Percentiles rank a stretch among this genome's conserved stretches.
Evolutionary conservation across 2,329 filamentous ascomycete genomes (phyloP).

Genomic region (Trichothecium sympodiale): DNA sequence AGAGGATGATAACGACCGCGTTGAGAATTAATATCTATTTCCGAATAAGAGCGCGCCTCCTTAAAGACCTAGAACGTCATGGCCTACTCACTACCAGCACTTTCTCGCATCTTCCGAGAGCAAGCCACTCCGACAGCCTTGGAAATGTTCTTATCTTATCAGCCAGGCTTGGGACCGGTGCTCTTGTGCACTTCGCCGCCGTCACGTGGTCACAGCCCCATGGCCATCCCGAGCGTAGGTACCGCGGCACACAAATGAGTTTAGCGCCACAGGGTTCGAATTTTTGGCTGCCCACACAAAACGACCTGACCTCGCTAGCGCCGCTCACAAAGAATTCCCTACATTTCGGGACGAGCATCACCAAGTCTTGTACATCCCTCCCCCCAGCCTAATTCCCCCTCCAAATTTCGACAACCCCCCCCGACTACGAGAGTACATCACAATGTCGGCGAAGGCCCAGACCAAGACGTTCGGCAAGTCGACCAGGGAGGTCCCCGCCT

Average conservation of each 20-base stretch:
- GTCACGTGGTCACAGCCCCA: conserved; percentile 25
- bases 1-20: background rate
- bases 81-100: conserved; percentile 2
- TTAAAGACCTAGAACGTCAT: background rate
- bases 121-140: conserved; percentile 8
- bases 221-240: conserved; percentile 12
- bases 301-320: conserved; percentile 20
- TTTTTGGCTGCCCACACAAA: conserved; percentile 28
- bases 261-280: conserved; percentile 30
- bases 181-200: conserved; percentile 9
- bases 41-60: background rate
- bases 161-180: no score
- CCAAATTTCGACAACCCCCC: conserved; percentile 20
- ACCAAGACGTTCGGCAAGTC: conserved; percentile 98
- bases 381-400: conserved; percentile 6
- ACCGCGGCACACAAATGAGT: conserved; percentile 13
- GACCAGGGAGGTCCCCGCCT: conserved; percentile 79
- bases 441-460: conserved; percentile 64
- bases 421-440: conserved; percentile 37
- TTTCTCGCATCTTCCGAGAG: conserved; percentile 28
- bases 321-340: conserved; percentile 29
- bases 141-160: conserved; percentile 3
- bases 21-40: no score
- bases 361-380: conserved; percentile 18
- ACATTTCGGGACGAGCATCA: conserved; percentile 28